These are phyloP conservation scores for Suzukiozyma palmioleophila DNA, from an alignment of 1,139 yeast genomes.

Conservation along the genomic window DNA sequence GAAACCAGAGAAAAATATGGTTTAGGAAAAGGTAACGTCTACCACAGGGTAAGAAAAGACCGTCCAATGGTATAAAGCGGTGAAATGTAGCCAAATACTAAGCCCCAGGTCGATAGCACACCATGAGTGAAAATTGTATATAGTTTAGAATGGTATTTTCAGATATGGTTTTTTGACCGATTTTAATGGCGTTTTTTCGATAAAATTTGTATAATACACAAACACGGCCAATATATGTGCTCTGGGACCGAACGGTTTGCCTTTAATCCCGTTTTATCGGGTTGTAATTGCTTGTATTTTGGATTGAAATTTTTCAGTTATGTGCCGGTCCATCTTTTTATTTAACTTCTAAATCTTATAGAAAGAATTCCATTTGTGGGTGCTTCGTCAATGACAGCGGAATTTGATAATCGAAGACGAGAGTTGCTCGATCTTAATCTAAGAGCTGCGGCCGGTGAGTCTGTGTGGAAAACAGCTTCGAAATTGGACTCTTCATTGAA, in stretches of 20 bases:
- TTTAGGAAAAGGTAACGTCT: conserved; percentile 70
- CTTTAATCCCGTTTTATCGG: no score
- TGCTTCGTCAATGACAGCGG: conserved; percentile 5
- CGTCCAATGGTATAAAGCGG: conserved; percentile 15
- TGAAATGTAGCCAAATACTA: not conserved
- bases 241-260: not conserved
- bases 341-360: not conserved
- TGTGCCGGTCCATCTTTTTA: not conserved
- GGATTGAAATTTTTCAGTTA: not conserved
- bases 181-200: not conserved
- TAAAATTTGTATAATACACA: not conserved
- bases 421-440: conserved; percentile 39
- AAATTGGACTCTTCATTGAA: conserved; percentile 74
- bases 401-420: conserved; percentile 12
- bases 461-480: conserved; percentile 18
- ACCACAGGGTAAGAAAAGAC: conserved; percentile 46
- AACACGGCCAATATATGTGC: no score
- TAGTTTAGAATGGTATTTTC: not conserved
- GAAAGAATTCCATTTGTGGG: not conserved
- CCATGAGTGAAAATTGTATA: not conserved
- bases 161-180: not conserved
- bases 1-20: conserved; percentile 68
- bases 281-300: not conserved
- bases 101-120: no score
- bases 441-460: conserved; percentile 53